These are phyloP conservation scores for Leucosporidium creatinivorum DNA, from an alignment of 768 basidiomycete genomes.

Conservation along the genomic window DNA sequence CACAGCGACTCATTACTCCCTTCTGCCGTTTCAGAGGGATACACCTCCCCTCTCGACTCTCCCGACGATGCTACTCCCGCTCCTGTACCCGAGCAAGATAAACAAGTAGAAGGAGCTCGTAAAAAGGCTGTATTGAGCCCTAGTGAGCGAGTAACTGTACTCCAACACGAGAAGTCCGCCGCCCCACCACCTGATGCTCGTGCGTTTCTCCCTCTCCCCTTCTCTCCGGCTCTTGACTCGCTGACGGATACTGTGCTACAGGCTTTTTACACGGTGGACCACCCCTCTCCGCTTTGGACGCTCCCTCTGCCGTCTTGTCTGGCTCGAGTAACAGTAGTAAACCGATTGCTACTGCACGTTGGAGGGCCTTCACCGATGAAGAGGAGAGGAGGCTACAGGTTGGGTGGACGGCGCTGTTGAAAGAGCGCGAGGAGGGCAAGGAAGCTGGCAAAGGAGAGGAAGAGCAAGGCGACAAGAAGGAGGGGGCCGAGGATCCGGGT, in stretches of 20 bases:
- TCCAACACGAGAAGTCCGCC: too few relatives aligned
- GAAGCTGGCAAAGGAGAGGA: not conserved
- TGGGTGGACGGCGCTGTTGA: not conserved
- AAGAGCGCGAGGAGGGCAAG: slow-evolving; percentile 1
- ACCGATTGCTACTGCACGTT: slow-evolving; percentile 13
- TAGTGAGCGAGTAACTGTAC: too few relatives aligned
- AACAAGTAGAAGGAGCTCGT: too few relatives aligned
- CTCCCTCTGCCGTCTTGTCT: slow-evolving; percentile 13
- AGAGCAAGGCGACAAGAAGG: not conserved
- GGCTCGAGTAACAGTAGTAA: not conserved
- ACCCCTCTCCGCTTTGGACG: slow-evolving; percentile 21
- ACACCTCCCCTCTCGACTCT: too few relatives aligned
- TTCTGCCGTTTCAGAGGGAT: too few relatives aligned
- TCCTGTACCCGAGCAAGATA: too few relatives aligned
- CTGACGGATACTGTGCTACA: not conserved
- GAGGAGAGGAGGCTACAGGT: slow-evolving; percentile 20
- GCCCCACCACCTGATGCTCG: not conserved
- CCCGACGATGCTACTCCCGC: too few relatives aligned
- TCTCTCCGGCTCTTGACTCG: not conserved
- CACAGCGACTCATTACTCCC: too few relatives aligned
- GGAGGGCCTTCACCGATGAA: slow-evolving; percentile 31
- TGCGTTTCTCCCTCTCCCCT: not conserved
- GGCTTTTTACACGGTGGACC: slow-evolving; percentile 27
- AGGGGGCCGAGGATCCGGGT: not conserved
- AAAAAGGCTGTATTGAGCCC: too few relatives aligned